Percentiles rank a stretch among this genome's conserved stretches.
Evolutionary conservation across 2,329 filamentous ascomycete genomes (phyloP).

Genomic region (Lasiodiplodia gonubiensis): DNA sequence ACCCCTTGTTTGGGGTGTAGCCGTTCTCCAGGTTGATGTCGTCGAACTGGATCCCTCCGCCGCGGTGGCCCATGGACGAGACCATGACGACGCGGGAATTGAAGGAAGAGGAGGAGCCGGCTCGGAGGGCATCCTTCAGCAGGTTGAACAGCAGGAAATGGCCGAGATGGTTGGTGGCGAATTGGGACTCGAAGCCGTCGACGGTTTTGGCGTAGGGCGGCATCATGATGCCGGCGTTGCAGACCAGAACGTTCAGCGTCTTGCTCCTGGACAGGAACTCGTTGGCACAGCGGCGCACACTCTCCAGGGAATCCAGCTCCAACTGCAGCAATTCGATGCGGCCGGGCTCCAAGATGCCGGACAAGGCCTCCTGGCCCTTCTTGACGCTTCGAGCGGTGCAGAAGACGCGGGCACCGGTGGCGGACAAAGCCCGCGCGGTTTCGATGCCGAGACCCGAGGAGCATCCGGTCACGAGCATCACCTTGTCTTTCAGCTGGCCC

Average conservation of each 20-base stretch:
- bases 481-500: slow-evolving; percentile 39
- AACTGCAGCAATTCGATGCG: slow-evolving; percentile 43
- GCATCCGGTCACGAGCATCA: slow-evolving; percentile 39
- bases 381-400: slow-evolving; percentile 51
- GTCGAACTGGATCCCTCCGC: slow-evolving; percentile 43
- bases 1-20: slow-evolving; percentile 44
- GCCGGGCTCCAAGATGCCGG: slow-evolving; percentile 34
- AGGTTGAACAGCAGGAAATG: slow-evolving; percentile 53
- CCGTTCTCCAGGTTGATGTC: slow-evolving; percentile 48
- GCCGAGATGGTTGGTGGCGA: slow-evolving; percentile 55
- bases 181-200: slow-evolving; percentile 54
- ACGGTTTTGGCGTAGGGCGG: slow-evolving; percentile 39
- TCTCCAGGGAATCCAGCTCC: slow-evolving; percentile 34
- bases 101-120: slow-evolving; percentile 35
- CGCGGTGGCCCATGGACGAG: slow-evolving; percentile 36
- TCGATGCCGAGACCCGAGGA: slow-evolving; percentile 41
- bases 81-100: slow-evolving; percentile 39
- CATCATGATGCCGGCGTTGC: slow-evolving; percentile 47
- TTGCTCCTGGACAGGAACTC: slow-evolving; percentile 33
- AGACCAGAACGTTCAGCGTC: slow-evolving; percentile 47
- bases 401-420: slow-evolving; percentile 54
- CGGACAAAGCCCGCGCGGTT: slow-evolving; percentile 47
- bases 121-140: slow-evolving; percentile 48
- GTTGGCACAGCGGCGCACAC: slow-evolving; percentile 34
- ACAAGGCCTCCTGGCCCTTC: slow-evolving; percentile 41